phyloP scores from a whole-genome alignment of 1,284 basidiomycete species.

The Xanthoconium separans region DNA sequence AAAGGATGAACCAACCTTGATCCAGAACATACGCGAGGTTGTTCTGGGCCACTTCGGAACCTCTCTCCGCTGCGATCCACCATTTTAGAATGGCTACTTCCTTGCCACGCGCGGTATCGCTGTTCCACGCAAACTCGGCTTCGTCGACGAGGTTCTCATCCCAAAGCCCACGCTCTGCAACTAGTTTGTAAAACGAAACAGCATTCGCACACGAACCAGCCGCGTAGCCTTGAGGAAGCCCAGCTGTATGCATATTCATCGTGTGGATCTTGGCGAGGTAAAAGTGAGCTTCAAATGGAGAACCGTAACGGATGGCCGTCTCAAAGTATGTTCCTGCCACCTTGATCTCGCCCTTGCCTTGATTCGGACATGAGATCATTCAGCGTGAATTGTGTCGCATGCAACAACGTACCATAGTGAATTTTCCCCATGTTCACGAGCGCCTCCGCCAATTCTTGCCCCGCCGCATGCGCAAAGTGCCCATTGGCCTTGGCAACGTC shows the following conservation, averaged over 20 bases:
- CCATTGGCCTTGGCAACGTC: conserved; percentile 69
- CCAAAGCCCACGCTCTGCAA: conserved; percentile 88
- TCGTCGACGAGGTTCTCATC: conserved; percentile 80
- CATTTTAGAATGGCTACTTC: conserved; percentile 85
- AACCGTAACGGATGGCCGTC: conserved; percentile 78
- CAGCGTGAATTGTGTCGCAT: not conserved
- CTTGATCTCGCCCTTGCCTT: conserved; percentile 64
- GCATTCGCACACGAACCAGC: conserved; percentile 80
- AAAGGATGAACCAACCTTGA: conserved; percentile 57
- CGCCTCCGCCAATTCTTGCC: conserved; percentile 85
- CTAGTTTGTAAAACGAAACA: conserved; percentile 87
- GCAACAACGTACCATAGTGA: conserved; percentile 61
- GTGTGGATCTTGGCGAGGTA: conserved; percentile 83
- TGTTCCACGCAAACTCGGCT: conserved; percentile 79
- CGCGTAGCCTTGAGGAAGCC: conserved; percentile 45
- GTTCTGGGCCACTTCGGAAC: conserved; percentile 92
- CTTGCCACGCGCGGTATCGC: conserved; percentile 64
- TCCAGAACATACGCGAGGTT: conserved; percentile 94
- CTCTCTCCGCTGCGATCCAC: conserved; percentile 92
- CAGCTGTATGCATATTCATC: conserved; percentile 44
- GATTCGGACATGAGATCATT: conserved; percentile 11
- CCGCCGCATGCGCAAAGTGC: conserved; percentile 81
- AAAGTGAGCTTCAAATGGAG: conserved; percentile 91
- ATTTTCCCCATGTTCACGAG: conserved; percentile 89
- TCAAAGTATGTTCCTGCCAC: conserved; percentile 77